Conservation (phyloP, 306 rosid genomes). For the Luffa acutangula region DNA sequence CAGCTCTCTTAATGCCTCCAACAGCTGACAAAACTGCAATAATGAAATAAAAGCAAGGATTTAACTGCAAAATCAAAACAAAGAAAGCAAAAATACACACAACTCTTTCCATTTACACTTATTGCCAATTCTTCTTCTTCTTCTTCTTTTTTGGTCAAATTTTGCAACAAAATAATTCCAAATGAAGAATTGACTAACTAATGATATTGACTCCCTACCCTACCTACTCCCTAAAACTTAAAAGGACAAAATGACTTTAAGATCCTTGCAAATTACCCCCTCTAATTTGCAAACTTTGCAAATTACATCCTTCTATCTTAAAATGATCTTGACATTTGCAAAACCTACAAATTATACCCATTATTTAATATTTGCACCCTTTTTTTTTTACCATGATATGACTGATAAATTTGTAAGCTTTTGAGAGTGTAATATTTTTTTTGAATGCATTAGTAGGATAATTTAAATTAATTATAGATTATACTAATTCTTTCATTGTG, state of each 20-base stretch:
- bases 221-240: background rate
- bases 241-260: background rate
- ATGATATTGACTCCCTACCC: background rate
- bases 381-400: too few species aligned
- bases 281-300: background rate
- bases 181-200: background rate
- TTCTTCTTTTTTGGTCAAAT: background rate
- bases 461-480: too few species aligned
- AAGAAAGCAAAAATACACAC: background rate
- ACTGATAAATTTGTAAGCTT: too few species aligned
- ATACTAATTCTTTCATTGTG: background rate
- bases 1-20: constrained; percentile 4
- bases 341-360: background rate
- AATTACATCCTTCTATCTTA: background rate
- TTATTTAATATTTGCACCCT: too few species aligned
- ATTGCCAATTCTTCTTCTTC: background rate
- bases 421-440: too few species aligned
- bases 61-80: background rate
- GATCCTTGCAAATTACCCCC: constrained; percentile 1
- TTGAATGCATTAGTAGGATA: background rate
- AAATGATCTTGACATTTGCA: background rate
- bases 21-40: constrained; percentile 17
- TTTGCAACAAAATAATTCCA: background rate
- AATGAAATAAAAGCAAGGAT: background rate
- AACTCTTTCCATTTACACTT: background rate